phyloP scores from a whole-genome alignment of 768 basidiomycete genomes.

The Thelephora ganbajun region DNA sequence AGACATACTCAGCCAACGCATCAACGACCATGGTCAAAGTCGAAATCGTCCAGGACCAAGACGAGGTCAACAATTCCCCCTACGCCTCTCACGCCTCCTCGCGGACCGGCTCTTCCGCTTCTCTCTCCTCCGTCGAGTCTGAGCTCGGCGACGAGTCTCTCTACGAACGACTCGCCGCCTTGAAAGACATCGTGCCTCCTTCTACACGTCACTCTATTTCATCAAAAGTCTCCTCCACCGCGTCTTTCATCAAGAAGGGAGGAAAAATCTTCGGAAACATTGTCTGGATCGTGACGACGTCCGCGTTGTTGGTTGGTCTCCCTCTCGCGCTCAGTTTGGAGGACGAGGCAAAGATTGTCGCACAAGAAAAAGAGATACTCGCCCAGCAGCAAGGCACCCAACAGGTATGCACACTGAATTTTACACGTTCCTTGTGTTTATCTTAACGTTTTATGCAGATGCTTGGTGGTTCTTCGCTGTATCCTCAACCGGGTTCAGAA shows the following conservation, averaged over 20 bases:
- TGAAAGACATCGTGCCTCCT: conserved; percentile 94
- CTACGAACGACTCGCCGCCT: conserved; percentile 76
- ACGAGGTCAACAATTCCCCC: conserved; percentile 43
- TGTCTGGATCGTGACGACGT: conserved; percentile 92
- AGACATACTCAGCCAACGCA: conserved; percentile 6
- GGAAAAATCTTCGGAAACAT: conserved; percentile 71
- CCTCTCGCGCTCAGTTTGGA: conserved; percentile 89
- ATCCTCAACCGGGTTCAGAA: conserved; percentile 24
- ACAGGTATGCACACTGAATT: conserved; percentile 39
- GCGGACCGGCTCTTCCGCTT: conserved; percentile 53
- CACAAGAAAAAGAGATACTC: conserved; percentile 88
- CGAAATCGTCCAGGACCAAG: conserved; percentile 77
- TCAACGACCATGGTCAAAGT: conserved; percentile 74
- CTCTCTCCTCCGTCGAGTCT: conserved; percentile 71
- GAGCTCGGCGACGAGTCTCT: conserved; percentile 68
- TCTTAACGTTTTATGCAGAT: conserved; percentile 33
- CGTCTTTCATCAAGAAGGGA: conserved; percentile 49
- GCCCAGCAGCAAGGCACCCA: conserved; percentile 90
- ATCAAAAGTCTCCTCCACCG: conserved; percentile 43
- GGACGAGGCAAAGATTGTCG: conserved; percentile 89
- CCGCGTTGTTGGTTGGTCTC: conserved; percentile 83
- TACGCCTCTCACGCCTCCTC: conserved; percentile 68
- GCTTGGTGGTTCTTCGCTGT: conserved; percentile 54
- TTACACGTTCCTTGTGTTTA: not conserved
- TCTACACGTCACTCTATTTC: conserved; percentile 69